Evolutionary conservation across 768 basidiomycete genomes (phyloP), one percentile per base, ranked within the genome.

Genomic region (Mycena indigotica): DNA sequence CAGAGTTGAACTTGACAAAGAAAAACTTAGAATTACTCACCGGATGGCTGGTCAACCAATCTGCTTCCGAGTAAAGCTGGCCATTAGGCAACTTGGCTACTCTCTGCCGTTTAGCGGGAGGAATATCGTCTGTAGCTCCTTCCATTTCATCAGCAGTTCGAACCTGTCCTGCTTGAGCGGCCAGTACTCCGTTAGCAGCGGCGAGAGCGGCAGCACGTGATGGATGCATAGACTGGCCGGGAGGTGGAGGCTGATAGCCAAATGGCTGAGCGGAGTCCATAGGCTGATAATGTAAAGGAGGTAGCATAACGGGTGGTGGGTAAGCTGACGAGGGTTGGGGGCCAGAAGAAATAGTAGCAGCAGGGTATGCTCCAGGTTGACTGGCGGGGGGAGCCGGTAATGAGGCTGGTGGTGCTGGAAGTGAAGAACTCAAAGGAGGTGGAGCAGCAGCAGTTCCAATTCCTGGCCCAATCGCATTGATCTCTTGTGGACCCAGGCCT

Each of bases 1-100:
- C 45, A 53, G 35, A 30, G 55, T 0, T 49, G 46, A 19, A 28
- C 55, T 29, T 46, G 2, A 21, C 19, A 61, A 48, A 26, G 28
- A 40, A 25, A 51, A 30, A 58, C 28, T n/a, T 5, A 32, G 28
- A 53, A 17, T 21, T 32, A 75, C 82, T 73, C 55, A 88, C 86
- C 28, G 94, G 91, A 70, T 98, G 93, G 84, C 93, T 87, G 46
- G 79, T 79, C 63, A 93, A 85, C 95, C 95, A 98, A 70, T 95
- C 92, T 52, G 84, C 80, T 66, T 94, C 95, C 5, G 93, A 82
- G 72, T 95, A 97, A 55, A 89, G 73, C 53, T 85, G 85, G 0
- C 93, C 93, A 26, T 86, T 91, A 2, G 92, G 90, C 32, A 94
- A 74, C 72, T 94, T 95, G 25, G 89, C 88, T 15, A 96, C 84